Evolutionary conservation across 495 filamentous ascomycete species (phyloP).

Genomic region (Lophiotrema nucula): DNA sequence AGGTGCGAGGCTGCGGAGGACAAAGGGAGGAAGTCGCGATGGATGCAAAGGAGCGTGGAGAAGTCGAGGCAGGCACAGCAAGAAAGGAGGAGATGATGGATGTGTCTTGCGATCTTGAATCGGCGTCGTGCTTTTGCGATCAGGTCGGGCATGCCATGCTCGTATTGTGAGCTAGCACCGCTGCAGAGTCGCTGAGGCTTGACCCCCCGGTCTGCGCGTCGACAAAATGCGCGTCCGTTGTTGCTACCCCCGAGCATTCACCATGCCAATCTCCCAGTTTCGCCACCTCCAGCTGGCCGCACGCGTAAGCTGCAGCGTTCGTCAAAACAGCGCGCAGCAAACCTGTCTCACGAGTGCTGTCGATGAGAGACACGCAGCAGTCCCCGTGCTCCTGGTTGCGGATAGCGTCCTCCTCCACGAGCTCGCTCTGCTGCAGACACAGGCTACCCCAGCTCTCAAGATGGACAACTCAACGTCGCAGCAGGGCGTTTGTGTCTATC

Average conservation of each 20-base stretch:
- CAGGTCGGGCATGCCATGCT: constrained; percentile 7
- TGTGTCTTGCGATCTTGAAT: too few relatives aligned
- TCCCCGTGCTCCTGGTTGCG: not conserved
- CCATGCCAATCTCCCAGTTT: not conserved
- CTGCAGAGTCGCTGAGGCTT: too few relatives aligned
- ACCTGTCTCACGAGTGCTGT: constrained; percentile 9
- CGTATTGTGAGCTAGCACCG: not conserved
- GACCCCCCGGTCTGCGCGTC: too few relatives aligned
- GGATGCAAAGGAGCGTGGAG: constrained; percentile 11
- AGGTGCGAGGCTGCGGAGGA: not conserved
- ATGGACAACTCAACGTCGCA: not conserved
- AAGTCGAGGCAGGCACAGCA: constrained; percentile 1
- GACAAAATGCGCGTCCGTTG: too few relatives aligned
- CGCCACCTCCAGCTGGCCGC: constrained; percentile 13
- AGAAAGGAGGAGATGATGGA: too few relatives aligned
- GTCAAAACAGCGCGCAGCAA: not conserved
- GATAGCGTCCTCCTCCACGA: not conserved
- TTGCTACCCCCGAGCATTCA: not conserved
- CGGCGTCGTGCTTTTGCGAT: constrained; percentile 4
- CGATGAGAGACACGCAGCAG: not conserved
- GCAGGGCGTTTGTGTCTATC: not conserved
- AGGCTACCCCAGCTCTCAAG: constrained; percentile 2
- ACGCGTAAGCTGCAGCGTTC: constrained; percentile 16
- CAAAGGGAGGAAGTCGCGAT: not conserved
- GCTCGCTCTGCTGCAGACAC: not conserved